Evolutionary conservation across 1,284 basidiomycete species (phyloP), one percentile per base, ranked within the genome.

Genomic region (Tilletia indica): DNA sequence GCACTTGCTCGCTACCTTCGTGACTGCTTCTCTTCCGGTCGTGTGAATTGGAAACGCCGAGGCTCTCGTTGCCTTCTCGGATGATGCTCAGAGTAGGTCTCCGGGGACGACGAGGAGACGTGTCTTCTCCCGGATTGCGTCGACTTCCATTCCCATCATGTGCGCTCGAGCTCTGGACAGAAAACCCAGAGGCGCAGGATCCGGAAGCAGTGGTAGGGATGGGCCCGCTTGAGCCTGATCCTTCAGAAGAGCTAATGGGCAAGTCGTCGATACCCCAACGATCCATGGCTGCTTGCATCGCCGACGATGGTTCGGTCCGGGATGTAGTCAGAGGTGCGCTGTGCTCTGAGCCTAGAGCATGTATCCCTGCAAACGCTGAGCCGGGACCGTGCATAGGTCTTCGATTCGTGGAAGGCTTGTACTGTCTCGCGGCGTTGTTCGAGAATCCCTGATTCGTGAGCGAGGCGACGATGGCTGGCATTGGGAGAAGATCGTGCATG

Each of bases 61-160:
- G 12, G 48, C 48, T 49, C 48, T 49, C 48, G 48, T 49, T 49
- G 12, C 48, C 48, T n/a, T 49, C 48, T 14, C 48, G 48, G 48
- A 49, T 49, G 48, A 49, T 49, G n/a, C 48, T 49, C 48, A 49
- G 48, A 12, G 48, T 49, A 14, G 48, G 48, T 49, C 48, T 49
- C n/a, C 48, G 48, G n/a, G 48, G 48, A 14, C 48, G 48, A 14
- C 48, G 12, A 49, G 48, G 48, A 12, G 48, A 49, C n/a, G 48
- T 49, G 48, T 49, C 48, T 12, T 49, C 48, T 14, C n/a, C 25
- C 25, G 25, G 25, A 31, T 31, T 31, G 25, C 25, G 25, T 31
- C 25, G 25, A 31, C 25, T 31, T 31, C 25, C 25, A 31, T 31
- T 49, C 48, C 14, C 48, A 49, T 49, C 14, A 31, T 49, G 12